phyloP scores from a whole-genome alignment of 2,329 filamentous ascomycete species.

The Fusarium sarcochroum region DNA sequence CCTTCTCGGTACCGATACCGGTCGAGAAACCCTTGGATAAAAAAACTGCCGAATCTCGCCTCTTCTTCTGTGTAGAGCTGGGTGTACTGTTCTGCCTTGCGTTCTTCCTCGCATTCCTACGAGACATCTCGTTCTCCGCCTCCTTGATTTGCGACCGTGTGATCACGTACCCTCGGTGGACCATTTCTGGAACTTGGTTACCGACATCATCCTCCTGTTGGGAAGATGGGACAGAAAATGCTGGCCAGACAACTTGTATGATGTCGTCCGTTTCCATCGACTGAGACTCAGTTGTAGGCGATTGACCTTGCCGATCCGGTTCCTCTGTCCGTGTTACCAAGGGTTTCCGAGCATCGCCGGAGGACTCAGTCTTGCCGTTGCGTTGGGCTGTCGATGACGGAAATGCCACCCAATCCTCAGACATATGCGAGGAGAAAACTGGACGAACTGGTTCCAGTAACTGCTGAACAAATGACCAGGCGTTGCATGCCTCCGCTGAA shows the following conservation, averaged over 20 bases:
- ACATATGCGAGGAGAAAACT: not conserved
- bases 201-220: slow-evolving; percentile 1
- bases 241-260: slow-evolving; percentile 1
- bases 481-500: too few relatives aligned
- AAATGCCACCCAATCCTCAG: not conserved
- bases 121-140: not conserved
- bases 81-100: not conserved
- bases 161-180: slow-evolving; percentile 2
- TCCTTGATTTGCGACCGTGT: slow-evolving; percentile 2
- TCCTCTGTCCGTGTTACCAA: too few relatives aligned
- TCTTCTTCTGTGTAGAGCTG: slow-evolving; percentile 3
- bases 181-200: not conserved
- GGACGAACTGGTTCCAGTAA: too few relatives aligned
- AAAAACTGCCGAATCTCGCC: not conserved
- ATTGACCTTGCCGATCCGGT: too few relatives aligned
- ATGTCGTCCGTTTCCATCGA: slow-evolving; percentile 2
- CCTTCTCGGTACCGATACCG: slow-evolving; percentile 1
- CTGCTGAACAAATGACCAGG: too few relatives aligned
- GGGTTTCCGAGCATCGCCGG: too few relatives aligned
- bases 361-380: not conserved
- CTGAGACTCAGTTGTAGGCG: too few relatives aligned
- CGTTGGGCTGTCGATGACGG: not conserved
- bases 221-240: not conserved
- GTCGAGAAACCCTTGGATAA: not conserved
- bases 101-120: slow-evolving; percentile 5